Percentiles rank a stretch among this genome's conserved stretches.
Conservation (phyloP, 2,329 filamentous ascomycete species). For the Calonectria crousiana region DNA sequence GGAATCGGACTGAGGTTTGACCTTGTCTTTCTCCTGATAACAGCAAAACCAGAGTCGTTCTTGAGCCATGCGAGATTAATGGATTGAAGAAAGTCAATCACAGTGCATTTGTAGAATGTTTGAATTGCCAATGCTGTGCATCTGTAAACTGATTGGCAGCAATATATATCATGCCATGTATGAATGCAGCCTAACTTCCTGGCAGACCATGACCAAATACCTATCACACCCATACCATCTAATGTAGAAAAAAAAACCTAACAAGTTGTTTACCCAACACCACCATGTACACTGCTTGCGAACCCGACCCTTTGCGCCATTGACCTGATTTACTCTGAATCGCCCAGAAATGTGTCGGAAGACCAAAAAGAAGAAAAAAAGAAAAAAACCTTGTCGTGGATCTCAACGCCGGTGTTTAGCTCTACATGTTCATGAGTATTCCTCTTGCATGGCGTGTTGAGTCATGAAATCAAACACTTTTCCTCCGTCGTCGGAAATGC, state of each 20-base stretch:
- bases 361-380: background rate
- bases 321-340: background rate
- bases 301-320: background rate
- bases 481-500: background rate
- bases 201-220: background rate
- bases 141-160: background rate
- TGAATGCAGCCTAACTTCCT: background rate
- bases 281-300: background rate
- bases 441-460: background rate
- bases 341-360: background rate
- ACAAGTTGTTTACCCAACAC: background rate
- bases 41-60: background rate
- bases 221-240: background rate
- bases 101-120: background rate
- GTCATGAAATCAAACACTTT: background rate
- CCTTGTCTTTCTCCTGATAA: background rate
- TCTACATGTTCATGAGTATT: background rate
- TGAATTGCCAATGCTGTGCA: background rate
- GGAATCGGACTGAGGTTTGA: background rate
- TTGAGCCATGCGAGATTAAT: background rate
- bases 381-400: background rate
- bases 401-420: rapidly evolving
- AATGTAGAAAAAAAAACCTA: background rate
- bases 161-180: background rate
- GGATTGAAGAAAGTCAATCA: background rate